Base-by-base conservation (phyloP, 2,329 filamentous ascomycete genomes). In the Cladosporium oxysporum region DNA sequence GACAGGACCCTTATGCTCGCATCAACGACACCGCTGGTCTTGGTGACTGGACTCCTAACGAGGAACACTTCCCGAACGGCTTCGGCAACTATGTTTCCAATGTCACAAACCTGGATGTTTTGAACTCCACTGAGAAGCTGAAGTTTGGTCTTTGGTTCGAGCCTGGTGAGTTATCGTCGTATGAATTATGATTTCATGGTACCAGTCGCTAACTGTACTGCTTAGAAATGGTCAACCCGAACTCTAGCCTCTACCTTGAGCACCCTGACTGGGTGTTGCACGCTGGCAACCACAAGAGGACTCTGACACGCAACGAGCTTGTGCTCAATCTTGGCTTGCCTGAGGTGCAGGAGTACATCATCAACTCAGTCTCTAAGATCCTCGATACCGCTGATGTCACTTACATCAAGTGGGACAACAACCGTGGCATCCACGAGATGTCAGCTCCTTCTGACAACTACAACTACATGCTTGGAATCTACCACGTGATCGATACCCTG, bases 331-430 rank as follows among this genome's bases (percentile, higher is more conserved):
- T 89, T 0, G 87, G 83, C 0, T 76, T 89, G 0, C 81, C 83
- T 0, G 86, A 88, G 67, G 87, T 90, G 0, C 88, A 90, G 68
- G 82, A 89, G 1, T 88, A 83, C 66, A 84, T 90, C 71, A 87
- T 90, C 69, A 74, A 79, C 0, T 80, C 82, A 0, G 79, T 90
- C 3, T 82, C 85, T 2, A 76, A 79, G 3, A 80, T 90, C 7
- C 81, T 90, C 21, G 79, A 83, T 53, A 83, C 79, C 1, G 82
- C 83, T 0, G 78, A 84, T 28, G 84, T 90, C 57, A 76, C 77
- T 11, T 90, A 90, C 67, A 82, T 90, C 67, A 90, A 90, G 69
- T 90, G 87, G 88, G 88, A 90, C 69, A 88, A 89, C 75, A 90
- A 90, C 76, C 80, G 88, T 5, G 87, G 83, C 0, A 87, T 89